Conservation (phyloP, 2,329 filamentous ascomycete genomes). For the Colletotrichum australisinense region DNA sequence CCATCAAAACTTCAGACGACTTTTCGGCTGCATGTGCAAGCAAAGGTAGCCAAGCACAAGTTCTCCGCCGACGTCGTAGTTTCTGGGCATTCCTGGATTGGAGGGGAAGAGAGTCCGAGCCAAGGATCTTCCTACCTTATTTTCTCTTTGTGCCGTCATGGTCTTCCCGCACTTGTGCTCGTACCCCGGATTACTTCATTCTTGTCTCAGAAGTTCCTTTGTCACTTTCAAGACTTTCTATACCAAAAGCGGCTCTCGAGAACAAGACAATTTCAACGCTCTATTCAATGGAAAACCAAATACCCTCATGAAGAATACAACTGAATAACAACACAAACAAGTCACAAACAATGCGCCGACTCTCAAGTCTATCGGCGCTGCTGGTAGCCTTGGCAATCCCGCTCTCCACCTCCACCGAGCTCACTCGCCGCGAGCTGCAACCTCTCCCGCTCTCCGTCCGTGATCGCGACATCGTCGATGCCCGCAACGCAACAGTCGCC, state of each 20-base stretch:
- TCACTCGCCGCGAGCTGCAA: neutral
- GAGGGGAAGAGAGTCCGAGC: neutral
- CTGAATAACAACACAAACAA: neutral
- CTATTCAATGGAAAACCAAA: neutral
- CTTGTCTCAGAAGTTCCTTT: constrained; percentile 1
- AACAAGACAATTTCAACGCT: neutral
- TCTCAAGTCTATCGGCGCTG: neutral
- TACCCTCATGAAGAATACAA: neutral
- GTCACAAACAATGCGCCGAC: constrained; percentile 2
- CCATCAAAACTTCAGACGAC: constrained; percentile 16
- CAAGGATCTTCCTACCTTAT: neutral
- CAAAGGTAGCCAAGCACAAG: neutral
- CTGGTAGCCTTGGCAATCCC: constrained; percentile 28
- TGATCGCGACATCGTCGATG: constrained; percentile 55
- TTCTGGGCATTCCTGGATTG: neutral
- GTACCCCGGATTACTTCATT: neutral
- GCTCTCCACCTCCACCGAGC: neutral
- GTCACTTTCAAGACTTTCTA: neutral
- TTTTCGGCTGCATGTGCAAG: constrained; percentile 4
- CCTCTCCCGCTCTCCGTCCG: constrained; percentile 12
- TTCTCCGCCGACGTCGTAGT: neutral
- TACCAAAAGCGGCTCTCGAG: neutral
- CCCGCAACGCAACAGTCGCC: constrained; percentile 57
- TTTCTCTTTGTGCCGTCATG: neutral
- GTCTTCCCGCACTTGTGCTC: neutral